phyloP scores from a whole-genome alignment of 495 filamentous ascomycete species.

The Talaromyces trachyspermus region DNA sequence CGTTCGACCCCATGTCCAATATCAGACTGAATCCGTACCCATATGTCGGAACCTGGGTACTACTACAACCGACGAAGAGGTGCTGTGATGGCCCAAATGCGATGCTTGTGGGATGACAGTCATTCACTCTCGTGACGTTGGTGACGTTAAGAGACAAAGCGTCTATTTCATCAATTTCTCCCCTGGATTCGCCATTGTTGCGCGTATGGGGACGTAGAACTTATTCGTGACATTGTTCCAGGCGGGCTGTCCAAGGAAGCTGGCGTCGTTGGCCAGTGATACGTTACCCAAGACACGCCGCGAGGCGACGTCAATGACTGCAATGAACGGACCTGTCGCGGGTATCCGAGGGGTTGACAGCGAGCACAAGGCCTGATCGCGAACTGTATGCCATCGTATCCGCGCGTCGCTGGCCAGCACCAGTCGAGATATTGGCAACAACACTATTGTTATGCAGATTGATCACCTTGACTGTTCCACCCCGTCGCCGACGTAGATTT shows the following conservation, averaged over 20 bases:
- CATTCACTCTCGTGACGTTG: background rate
- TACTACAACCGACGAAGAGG: background rate
- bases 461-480: background rate
- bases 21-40: background rate
- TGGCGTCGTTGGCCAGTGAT: background rate
- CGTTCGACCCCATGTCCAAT: background rate
- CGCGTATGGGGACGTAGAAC: background rate
- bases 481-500: background rate
- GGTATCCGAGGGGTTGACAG: background rate
- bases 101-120: background rate
- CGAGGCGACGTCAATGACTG: background rate
- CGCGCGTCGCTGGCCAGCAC: background rate
- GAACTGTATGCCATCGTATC: background rate
- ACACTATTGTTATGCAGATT: background rate
- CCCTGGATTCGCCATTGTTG: background rate
- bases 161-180: slow-evolving; percentile 1
- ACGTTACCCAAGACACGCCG: background rate
- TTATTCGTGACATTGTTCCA: background rate
- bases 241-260: background rate
- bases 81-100: background rate
- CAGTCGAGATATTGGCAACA: background rate
- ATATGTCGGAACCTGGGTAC: background rate
- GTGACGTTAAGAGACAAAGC: background rate
- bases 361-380: background rate
- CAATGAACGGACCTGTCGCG: background rate